Evolutionary conservation across 768 basidiomycete species (phyloP).

Genomic region (Rhodocollybia butyracea): DNA sequence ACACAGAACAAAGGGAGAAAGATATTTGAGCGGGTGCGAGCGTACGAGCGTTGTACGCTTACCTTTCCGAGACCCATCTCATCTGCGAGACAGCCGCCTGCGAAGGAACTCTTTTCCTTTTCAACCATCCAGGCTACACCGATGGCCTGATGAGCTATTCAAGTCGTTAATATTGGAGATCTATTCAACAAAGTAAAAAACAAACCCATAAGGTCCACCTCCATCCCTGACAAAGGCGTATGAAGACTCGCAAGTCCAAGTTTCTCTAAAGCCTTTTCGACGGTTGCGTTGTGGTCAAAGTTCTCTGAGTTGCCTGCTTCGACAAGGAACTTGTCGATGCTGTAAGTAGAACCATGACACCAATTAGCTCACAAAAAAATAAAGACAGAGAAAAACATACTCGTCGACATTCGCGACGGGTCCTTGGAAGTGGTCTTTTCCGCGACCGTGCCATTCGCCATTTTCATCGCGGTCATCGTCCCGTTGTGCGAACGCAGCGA

Average conservation of each 20-base stretch:
- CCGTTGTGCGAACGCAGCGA: conserved; percentile 20
- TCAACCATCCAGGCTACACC: conserved; percentile 62
- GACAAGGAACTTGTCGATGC: conserved; percentile 52
- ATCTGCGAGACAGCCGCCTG: conserved; percentile 50
- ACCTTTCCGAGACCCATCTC: conserved; percentile 66
- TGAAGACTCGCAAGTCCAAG: conserved; percentile 49
- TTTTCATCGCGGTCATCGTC: conserved; percentile 36
- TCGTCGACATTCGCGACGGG: conserved; percentile 48
- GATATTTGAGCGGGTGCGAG: conserved; percentile 4
- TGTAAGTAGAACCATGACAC: conserved; percentile 16
- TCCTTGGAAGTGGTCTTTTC: conserved; percentile 39
- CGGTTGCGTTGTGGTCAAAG: conserved; percentile 56
- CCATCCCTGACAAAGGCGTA: conserved; percentile 55
- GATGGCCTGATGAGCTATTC: conserved; percentile 71
- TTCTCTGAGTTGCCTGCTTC: conserved; percentile 54
- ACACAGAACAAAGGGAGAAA: not conserved
- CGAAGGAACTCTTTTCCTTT: conserved; percentile 35
- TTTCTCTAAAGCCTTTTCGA: conserved; percentile 52
- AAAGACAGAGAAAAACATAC: conserved; percentile 29
- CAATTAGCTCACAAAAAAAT: conserved; percentile 2
- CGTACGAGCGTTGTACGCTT: not conserved
- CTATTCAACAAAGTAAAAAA: too few relatives aligned
- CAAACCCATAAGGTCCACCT: too few relatives aligned
- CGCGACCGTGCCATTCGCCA: conserved; percentile 47
- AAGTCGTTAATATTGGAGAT: too few relatives aligned